Evolutionary conservation across 2,329 filamentous ascomycete genomes (phyloP).

Genomic region (Trichoderma atrobrunneum): DNA sequence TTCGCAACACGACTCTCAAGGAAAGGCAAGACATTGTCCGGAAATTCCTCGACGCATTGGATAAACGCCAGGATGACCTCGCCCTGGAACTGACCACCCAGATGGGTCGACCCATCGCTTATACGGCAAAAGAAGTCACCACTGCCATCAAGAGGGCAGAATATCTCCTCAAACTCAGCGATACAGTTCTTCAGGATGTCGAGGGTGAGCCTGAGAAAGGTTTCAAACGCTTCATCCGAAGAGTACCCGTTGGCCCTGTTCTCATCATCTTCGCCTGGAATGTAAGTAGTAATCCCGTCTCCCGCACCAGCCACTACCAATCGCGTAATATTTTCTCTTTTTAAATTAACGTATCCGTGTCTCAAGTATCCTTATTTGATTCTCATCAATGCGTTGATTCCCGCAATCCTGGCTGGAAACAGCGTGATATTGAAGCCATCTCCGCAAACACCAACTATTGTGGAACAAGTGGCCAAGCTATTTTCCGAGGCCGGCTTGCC

Average conservation of each 20-base stretch:
- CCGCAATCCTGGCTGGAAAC: conserved; percentile 87
- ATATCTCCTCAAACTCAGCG: conserved; percentile 80
- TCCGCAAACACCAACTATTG: conserved; percentile 89
- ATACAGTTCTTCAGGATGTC: conserved; percentile 74
- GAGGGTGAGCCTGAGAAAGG: conserved; percentile 80
- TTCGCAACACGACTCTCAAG: conserved; percentile 69
- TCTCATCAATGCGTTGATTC: conserved; percentile 86
- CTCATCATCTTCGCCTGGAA: conserved; percentile 96
- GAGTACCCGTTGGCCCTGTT: conserved; percentile 82
- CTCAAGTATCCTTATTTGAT: conserved; percentile 88
- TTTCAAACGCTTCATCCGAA: conserved; percentile 87
- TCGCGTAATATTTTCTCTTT: neutral
- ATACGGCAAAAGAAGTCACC: conserved; percentile 76
- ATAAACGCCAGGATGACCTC: conserved; percentile 71
- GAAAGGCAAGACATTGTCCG: conserved; percentile 78
- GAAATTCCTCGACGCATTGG: conserved; percentile 71
- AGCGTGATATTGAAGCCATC: conserved; percentile 92
- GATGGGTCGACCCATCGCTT: conserved; percentile 92
- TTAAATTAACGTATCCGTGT: conserved; percentile 13
- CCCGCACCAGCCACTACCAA: neutral
- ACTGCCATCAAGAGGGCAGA: conserved; percentile 84
- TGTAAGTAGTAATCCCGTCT: conserved; percentile 58
- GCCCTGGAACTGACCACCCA: conserved; percentile 85
- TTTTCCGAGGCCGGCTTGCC: conserved; percentile 81
- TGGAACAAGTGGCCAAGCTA: conserved; percentile 74